Evolutionary conservation across 202 grass and related monocot species (phyloP).

Genomic region (Musa balbisiana): DNA sequence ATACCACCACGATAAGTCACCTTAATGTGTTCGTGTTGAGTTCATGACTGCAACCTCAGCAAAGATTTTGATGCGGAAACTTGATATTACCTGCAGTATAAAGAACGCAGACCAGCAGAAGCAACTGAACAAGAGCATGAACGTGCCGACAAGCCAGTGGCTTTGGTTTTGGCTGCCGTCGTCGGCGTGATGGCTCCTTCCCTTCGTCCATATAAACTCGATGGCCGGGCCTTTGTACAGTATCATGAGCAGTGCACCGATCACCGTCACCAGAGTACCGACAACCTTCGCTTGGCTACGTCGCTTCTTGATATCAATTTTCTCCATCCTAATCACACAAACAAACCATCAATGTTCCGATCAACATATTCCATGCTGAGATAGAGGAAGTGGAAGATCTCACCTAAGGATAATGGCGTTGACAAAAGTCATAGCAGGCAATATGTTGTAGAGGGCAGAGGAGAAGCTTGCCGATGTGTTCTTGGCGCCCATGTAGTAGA

Average conservation of each 20-base stretch:
- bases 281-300: slow-evolving; percentile 76
- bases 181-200: slow-evolving; percentile 17
- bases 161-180: neutral
- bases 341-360: neutral
- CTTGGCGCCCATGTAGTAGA: slow-evolving; percentile 68
- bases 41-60: neutral
- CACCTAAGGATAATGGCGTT: slow-evolving; percentile 42
- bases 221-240: slow-evolving; percentile 63
- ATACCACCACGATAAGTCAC: neutral
- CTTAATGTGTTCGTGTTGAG: neutral
- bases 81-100: slow-evolving; percentile 57
- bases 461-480: slow-evolving; percentile 67
- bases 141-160: slow-evolving; percentile 54
- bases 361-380: neutral
- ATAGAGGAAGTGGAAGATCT: neutral
- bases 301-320: slow-evolving; percentile 39
- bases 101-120: slow-evolving; percentile 69
- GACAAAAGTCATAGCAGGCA: slow-evolving; percentile 73
- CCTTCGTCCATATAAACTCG: slow-evolving; percentile 56
- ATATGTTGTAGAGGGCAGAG: slow-evolving; percentile 59
- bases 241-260: slow-evolving; percentile 81
- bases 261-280: slow-evolving; percentile 50
- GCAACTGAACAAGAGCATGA: slow-evolving; percentile 51
- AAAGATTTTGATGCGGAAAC: neutral
- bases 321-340: slow-evolving; percentile 51